These are phyloP conservation scores for Talaromyces pinophilus DNA, from an alignment of 2,329 filamentous ascomycete species.

Conservation along the genomic window DNA sequence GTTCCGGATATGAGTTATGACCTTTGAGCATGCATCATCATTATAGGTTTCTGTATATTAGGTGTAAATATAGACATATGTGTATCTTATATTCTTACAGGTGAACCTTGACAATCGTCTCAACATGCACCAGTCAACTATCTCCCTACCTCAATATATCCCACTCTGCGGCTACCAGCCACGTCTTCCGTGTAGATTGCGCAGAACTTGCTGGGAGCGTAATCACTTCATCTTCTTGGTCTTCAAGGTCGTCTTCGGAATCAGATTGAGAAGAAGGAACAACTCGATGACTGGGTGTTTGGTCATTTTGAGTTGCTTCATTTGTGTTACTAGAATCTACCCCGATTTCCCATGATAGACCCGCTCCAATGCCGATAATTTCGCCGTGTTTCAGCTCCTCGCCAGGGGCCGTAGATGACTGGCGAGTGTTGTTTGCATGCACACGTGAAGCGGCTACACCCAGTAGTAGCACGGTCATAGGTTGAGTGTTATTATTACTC, in stretches of 20 bases:
- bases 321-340: constrained; percentile 24
- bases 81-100: not conserved
- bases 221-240: not conserved
- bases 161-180: constrained; percentile 45
- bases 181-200: constrained; percentile 27
- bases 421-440: not conserved
- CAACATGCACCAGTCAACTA: not conserved
- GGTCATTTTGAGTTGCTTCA: not conserved
- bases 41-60: not conserved
- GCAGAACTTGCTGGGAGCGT: not conserved
- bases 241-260: not conserved
- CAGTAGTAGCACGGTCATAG: constrained; percentile 33
- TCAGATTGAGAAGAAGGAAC: constrained; percentile 20
- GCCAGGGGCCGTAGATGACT: not conserved
- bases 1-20: not conserved
- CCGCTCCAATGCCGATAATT: constrained; percentile 35
- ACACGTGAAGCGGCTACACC: constrained; percentile 25
- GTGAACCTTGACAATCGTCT: not conserved
- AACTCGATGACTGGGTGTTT: not conserved
- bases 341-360: constrained; percentile 41
- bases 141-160: constrained; percentile 29
- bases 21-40: not conserved
- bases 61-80: not conserved
- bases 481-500: too few species aligned
- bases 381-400: constrained; percentile 23